These are phyloP conservation scores for Phialophora tarda DNA, from an alignment of 2,329 filamentous ascomycete species.

Conservation along the genomic window DNA sequence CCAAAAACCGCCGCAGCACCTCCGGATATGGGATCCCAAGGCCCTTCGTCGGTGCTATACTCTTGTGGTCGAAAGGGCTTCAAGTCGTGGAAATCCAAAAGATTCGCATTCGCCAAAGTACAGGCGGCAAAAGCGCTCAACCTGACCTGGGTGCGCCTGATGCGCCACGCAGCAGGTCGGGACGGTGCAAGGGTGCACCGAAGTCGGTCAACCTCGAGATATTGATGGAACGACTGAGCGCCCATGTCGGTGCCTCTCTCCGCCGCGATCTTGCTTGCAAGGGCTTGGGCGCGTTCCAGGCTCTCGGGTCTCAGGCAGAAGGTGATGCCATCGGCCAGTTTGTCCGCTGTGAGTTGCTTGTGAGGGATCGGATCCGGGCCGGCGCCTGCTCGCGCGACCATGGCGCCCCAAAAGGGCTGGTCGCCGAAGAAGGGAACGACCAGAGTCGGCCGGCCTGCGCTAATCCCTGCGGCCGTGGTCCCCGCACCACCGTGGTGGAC, in stretches of 20 bases:
- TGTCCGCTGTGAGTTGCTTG: constrained; percentile 69
- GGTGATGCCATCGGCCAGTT: constrained; percentile 67
- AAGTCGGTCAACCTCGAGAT: constrained; percentile 67
- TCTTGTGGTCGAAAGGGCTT: constrained; percentile 56
- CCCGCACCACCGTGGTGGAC: constrained; percentile 88
- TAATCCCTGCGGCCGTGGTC: constrained; percentile 84
- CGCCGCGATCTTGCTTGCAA: constrained; percentile 57
- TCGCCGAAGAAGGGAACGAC: constrained; percentile 87
- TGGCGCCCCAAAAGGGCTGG: constrained; percentile 80
- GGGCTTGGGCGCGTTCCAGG: constrained; percentile 54
- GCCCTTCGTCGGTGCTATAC: constrained; percentile 60
- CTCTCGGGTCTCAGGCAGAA: constrained; percentile 66
- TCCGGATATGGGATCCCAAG: constrained; percentile 59
- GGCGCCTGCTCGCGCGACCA: constrained; percentile 73
- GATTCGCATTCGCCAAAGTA: constrained; percentile 61
- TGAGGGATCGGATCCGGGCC: constrained; percentile 73
- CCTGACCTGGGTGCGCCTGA: constrained; percentile 54
- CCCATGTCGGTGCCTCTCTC: constrained; percentile 68
- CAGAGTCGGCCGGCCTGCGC: constrained; percentile 78
- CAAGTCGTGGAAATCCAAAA: constrained; percentile 65
- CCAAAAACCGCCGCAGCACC: constrained; percentile 47
- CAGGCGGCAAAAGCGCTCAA: constrained; percentile 60
- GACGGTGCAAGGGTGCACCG: constrained; percentile 72
- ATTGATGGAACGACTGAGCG: constrained; percentile 71
- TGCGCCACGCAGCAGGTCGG: constrained; percentile 61